Evolutionary conservation across 1,284 basidiomycete species (phyloP), one percentile per base, ranked within the genome.

Genomic region (Marasmius fiardii): DNA sequence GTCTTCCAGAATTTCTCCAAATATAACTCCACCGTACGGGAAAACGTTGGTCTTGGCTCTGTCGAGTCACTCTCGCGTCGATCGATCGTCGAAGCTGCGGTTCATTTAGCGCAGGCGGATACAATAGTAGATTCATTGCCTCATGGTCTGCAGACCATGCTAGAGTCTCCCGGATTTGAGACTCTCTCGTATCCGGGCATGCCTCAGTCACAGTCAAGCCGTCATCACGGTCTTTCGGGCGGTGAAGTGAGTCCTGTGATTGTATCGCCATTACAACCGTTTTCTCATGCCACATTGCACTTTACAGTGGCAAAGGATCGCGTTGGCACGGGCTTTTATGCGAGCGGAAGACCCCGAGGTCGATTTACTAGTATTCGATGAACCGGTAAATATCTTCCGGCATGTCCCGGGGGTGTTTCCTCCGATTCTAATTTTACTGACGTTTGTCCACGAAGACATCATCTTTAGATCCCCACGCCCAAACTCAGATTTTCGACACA

Each of bases 1-100:
- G 85, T 93, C 18, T 90, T 93, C 68, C 92, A 94, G 67, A 84
- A 85, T 45, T 93, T 92, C 69, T 85, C 85, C 31, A 86, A 86
- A 67, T 92, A 88, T 67, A 85, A 82, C 64, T 79, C 86, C 11
- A 82, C 87, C 0, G 76, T 91, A 18, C 77, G 82, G 58, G 86
- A 90, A 63, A 93, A 93, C 63, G 84, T 92, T 23, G 92, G 90
- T 16, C 71, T 93, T 3, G 92, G 92, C 21, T 80, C 79, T 64
- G 77, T 91, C 24, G 76, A 78, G 18, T 79, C 82, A 59, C 68
- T 88, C 59, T 70, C 74, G 43, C 77, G 76, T 55, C 71, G 73
- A 8, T 67, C 72, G 2, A 80, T 82, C 3, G 74, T 93, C 53
- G 74, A 81, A 56, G 71, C 71, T 26, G 90, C 90, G 6, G 70